These are phyloP conservation scores for Neobulgaria alba DNA, from an alignment of 2,329 filamentous ascomycete genomes.

Conservation along the genomic window DNA sequence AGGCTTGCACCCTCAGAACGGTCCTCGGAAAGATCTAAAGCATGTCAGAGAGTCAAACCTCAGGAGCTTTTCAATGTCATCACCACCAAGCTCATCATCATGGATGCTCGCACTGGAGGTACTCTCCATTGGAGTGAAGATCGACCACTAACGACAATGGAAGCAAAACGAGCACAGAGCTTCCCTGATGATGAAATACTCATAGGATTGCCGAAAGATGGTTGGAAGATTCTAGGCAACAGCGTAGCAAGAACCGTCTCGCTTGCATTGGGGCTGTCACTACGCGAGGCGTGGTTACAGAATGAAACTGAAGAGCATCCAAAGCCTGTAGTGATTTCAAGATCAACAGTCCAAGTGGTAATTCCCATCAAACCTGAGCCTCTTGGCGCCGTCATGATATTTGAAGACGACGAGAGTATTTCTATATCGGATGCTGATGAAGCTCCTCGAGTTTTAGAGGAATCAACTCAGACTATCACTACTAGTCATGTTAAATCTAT, in stretches of 20 bases:
- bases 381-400: too few relatives aligned
- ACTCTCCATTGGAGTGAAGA: constrained; percentile 58
- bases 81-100: constrained; percentile 41
- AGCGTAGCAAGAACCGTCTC: constrained; percentile 64
- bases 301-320: constrained; percentile 7
- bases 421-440: too few relatives aligned
- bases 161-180: constrained; percentile 60
- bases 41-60: constrained; percentile 46
- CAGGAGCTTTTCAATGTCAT: constrained; percentile 52
- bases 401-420: neutral
- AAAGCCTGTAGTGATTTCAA: neutral
- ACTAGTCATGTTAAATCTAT: too few relatives aligned
- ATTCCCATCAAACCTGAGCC: too few relatives aligned
- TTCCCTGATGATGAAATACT: constrained; percentile 63
- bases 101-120: constrained; percentile 47
- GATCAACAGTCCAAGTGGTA: too few relatives aligned
- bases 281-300: constrained; percentile 48
- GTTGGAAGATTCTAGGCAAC: constrained; percentile 66
- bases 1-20: constrained; percentile 18
- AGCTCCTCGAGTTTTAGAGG: too few relatives aligned
- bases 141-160: constrained; percentile 54
- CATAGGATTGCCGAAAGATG: constrained; percentile 44
- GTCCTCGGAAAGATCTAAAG: constrained; percentile 7
- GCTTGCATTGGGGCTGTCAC: constrained; percentile 53
- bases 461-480: too few relatives aligned